These are phyloP conservation scores for Brassica balearica DNA, from an alignment of 441 rosid species.

Conservation along the genomic window DNA sequence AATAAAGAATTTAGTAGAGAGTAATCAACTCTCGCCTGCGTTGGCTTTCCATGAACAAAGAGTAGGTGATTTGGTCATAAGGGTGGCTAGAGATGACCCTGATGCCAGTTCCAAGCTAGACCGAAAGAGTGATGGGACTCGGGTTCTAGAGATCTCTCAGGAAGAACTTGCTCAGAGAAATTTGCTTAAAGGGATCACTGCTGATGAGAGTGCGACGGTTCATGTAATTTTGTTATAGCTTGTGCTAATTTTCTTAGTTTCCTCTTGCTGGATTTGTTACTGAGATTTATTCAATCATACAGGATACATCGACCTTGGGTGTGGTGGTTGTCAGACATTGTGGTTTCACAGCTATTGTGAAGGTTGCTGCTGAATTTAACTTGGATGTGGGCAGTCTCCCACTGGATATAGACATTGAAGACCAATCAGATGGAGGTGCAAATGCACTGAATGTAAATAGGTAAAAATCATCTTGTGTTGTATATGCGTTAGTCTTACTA, in stretches of 20 bases:
- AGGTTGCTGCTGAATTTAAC: constrained; percentile 56
- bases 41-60: constrained; percentile 56
- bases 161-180: constrained; percentile 68
- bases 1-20: constrained; percentile 55
- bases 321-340: constrained; percentile 78
- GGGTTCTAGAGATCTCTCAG: constrained; percentile 62
- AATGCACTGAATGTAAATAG: constrained; percentile 82
- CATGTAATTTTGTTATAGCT: constrained; percentile 55
- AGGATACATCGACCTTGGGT: constrained; percentile 82
- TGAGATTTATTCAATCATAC: constrained; percentile 42
- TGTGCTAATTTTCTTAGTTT: constrained; percentile 39
- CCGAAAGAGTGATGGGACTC: constrained; percentile 71
- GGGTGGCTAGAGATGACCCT: constrained; percentile 65
- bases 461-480: constrained; percentile 36
- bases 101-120: constrained; percentile 75
- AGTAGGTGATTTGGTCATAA: constrained; percentile 64
- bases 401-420: constrained; percentile 69
- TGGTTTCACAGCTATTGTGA: constrained; percentile 71
- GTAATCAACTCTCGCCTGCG: constrained; percentile 45
- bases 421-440: constrained; percentile 83
- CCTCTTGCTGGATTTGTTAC: constrained; percentile 40
- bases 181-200: constrained; percentile 84
- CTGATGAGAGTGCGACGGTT: constrained; percentile 86
- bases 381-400: constrained; percentile 59
- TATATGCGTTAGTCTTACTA: constrained; percentile 5